Evolutionary conservation across 2,329 filamentous ascomycete genomes (phyloP).

Genomic region (Byssochlamys sp.): DNA sequence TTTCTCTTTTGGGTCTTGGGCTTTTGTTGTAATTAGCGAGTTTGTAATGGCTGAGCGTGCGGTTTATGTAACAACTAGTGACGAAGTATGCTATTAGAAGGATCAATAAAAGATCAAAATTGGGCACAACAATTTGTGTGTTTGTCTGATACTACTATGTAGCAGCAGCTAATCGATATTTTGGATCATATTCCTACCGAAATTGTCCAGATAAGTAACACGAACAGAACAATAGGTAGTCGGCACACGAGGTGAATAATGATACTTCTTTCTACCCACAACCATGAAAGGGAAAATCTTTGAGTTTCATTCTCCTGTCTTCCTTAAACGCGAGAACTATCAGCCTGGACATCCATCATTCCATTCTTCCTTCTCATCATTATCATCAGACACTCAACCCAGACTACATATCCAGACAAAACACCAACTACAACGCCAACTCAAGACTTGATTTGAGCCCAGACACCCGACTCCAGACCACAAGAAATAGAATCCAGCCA

Average conservation of each 20-base stretch:
- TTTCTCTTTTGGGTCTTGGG: too few relatives aligned
- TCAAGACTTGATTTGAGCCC: too few relatives aligned
- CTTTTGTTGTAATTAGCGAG: background rate
- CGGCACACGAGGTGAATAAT: background rate
- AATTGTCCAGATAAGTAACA: background rate
- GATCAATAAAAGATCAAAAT: background rate
- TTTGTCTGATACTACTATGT: too few relatives aligned
- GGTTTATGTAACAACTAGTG: background rate
- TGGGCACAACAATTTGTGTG: background rate
- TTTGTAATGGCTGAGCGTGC: background rate
- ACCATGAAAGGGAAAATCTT: background rate
- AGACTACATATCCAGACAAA: too few relatives aligned
- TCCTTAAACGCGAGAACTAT: too few relatives aligned
- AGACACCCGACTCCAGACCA: too few relatives aligned
- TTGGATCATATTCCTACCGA: background rate
- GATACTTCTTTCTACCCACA: background rate
- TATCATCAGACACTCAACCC: too few relatives aligned
- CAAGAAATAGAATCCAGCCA: too few relatives aligned
- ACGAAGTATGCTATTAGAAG: background rate
- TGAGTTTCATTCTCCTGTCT: background rate
- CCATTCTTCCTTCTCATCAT: too few relatives aligned
- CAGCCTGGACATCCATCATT: too few relatives aligned
- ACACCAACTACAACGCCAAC: too few relatives aligned
- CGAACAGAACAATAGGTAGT: background rate
- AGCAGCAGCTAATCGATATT: background rate